Evolutionary conservation across 106 monocot genomes (phyloP), one percentile per base, ranked within the genome.

Genomic region (Allium cepa): DNA sequence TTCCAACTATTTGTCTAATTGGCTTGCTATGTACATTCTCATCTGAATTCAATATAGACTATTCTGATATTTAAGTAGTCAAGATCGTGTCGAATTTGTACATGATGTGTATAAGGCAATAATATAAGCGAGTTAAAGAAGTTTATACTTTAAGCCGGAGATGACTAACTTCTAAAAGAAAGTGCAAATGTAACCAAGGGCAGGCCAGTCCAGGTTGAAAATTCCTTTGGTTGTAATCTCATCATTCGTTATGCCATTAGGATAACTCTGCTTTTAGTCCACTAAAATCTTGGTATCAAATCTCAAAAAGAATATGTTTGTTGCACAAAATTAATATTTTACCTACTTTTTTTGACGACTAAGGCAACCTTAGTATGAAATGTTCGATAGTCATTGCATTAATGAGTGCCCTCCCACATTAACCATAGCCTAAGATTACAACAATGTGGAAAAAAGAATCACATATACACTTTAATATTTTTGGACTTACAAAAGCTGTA

Each of bases 131-230:
- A 36, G 36, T 36, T 36, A 36, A 1, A 36, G 36, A 36, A 36
- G 36, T 36, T 36, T 36, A 36, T 47, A 83, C 84, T 87, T 81
- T 92, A 92, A 17, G 89, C 92, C 57, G 92, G 97, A 36, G 97
- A 99, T 3, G 97, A 99, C 92, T 86, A 99, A 69, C 97, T 99
- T 16, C 97, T 92, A 71, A 86, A 99, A 18, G 97, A 99, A 11
- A 99, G 89, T 46, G 97, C 97, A 73, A 92, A 99, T 58, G 92
- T 87, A 46, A 99, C 92, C 63, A 83, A 68, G 26, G 97, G 97
- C 97, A 8, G 92, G 87, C 97, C 97, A 99, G 46, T 92, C 97
- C 71, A 99, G 68, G 8, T 86, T 92, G 17, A 90, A 73, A 16
- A 83, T 45, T 15, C 87, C 87, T 66, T 84, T 62, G 17, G 56